Conservation (phyloP, 208 protist species). For the Trypanosoma boissoni region DNA sequence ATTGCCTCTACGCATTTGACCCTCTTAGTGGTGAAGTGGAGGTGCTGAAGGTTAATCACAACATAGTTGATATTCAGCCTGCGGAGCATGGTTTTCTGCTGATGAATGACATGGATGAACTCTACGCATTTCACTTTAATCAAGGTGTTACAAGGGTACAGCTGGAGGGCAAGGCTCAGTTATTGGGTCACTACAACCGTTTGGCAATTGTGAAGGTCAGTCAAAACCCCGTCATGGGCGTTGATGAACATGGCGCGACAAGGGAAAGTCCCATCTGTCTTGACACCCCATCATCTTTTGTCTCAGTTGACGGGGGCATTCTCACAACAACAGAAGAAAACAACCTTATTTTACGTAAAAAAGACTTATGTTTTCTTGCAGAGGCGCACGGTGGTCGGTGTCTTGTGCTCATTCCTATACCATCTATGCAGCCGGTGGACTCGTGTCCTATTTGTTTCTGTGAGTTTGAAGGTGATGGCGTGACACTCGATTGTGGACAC, state of each 20-base stretch:
- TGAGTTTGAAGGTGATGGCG: conserved; percentile 67
- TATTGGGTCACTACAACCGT: conserved; percentile 43
- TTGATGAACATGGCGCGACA: conserved; percentile 23
- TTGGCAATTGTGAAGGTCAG: conserved; percentile 17
- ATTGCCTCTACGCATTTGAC: conserved; percentile 49
- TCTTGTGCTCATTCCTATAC: conserved; percentile 6
- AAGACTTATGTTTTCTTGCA: neutral
- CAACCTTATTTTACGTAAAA: conserved; percentile 9
- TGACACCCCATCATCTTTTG: conserved; percentile 12
- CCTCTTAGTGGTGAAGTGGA: conserved; percentile 49
- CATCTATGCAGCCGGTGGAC: conserved; percentile 17
- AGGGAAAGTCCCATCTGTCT: conserved; percentile 11
- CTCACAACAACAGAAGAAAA: conserved; percentile 1
- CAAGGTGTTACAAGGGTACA: conserved; percentile 38
- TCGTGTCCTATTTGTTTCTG: conserved; percentile 79
- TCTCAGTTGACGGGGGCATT: conserved; percentile 7
- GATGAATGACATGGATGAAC: conserved; percentile 21
- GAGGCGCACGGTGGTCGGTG: neutral
- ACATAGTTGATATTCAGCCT: conserved; percentile 35
- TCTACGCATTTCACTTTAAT: conserved; percentile 71
- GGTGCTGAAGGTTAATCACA: conserved; percentile 29
- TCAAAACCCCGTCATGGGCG: conserved; percentile 4
- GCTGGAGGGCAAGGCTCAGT: conserved; percentile 6
- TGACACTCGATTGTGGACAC: conserved; percentile 86
- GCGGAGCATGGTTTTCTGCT: conserved; percentile 78